Evolutionary conservation across 73 alveolate genomes (phyloP).

Genomic region (Paramecium caudatum): DNA sequence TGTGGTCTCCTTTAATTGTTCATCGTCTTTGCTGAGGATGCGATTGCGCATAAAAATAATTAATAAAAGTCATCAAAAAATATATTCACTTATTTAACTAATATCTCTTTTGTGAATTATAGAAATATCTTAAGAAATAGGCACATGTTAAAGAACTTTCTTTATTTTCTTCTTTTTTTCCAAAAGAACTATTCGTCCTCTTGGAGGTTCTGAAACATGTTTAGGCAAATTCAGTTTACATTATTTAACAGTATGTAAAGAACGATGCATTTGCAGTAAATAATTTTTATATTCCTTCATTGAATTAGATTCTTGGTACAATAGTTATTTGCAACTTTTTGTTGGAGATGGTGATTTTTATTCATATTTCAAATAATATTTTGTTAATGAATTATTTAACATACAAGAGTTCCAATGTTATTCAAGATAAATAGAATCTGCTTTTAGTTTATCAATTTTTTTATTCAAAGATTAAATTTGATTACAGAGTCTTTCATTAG

Average conservation of each 20-base stretch:
- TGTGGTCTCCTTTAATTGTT: neutral
- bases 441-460: neutral
- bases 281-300: slow-evolving; percentile 24
- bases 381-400: neutral
- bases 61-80: slow-evolving; percentile 33
- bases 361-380: neutral
- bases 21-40: slow-evolving; percentile 34
- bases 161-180: neutral
- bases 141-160: neutral
- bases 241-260: neutral
- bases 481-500: neutral
- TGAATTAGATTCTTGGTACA: neutral
- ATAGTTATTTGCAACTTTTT: neutral
- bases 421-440: neutral
- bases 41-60: slow-evolving; percentile 57
- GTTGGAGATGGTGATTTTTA: neutral
- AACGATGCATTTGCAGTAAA: neutral
- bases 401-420: neutral
- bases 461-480: neutral
- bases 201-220: neutral
- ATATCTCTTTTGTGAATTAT: neutral
- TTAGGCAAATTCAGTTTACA: neutral
- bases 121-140: neutral
- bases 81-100: neutral
- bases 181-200: neutral